Conservation (phyloP, 768 basidiomycete genomes). For the Dacryopinax primogenitus region DNA sequence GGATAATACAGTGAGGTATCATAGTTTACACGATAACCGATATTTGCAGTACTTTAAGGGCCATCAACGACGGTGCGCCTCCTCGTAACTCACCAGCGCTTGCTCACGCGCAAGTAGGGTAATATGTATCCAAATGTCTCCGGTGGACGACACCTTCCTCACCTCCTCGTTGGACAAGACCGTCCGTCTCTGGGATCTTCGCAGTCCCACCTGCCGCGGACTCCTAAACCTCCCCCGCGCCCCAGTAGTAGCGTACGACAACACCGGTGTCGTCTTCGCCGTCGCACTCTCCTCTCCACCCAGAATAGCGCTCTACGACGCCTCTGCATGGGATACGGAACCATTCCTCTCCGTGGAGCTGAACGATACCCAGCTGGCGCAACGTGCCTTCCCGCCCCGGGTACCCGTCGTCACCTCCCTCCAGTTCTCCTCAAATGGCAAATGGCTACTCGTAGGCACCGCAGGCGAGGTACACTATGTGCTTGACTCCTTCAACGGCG, state of each 20-base stretch:
- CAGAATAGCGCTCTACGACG: constrained; percentile 74
- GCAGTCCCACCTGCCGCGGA: constrained; percentile 59
- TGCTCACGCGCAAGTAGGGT: constrained; percentile 36
- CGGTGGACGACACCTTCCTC: constrained; percentile 89
- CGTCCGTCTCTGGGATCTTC: constrained; percentile 91
- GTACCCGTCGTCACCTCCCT: constrained; percentile 84
- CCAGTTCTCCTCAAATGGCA: constrained; percentile 79
- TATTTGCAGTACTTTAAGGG: constrained; percentile 93
- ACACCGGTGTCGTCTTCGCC: constrained; percentile 71
- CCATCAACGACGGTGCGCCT: constrained; percentile 52
- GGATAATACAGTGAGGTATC: constrained; percentile 88
- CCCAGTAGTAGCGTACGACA: constrained; percentile 75
- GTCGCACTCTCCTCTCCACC: constrained; percentile 73
- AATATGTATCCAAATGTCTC: constrained; percentile 79
- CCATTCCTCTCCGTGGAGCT: constrained; percentile 78
- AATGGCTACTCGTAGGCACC: constrained; percentile 83
- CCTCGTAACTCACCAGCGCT: background rate
- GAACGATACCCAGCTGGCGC: constrained; percentile 62
- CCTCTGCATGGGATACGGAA: constrained; percentile 75
- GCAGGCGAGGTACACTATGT: constrained; percentile 88
- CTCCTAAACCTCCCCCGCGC: constrained; percentile 47
- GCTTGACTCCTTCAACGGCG: constrained; percentile 78
- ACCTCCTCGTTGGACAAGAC: constrained; percentile 89
- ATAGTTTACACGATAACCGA: constrained; percentile 90
- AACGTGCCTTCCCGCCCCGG: constrained; percentile 73